Percentiles rank a stretch among this genome's conserved stretches.
These are phyloP conservation scores for Trichoderma hamatum DNA, from an alignment of 2,329 filamentous ascomycete species.

Conservation along the genomic window DNA sequence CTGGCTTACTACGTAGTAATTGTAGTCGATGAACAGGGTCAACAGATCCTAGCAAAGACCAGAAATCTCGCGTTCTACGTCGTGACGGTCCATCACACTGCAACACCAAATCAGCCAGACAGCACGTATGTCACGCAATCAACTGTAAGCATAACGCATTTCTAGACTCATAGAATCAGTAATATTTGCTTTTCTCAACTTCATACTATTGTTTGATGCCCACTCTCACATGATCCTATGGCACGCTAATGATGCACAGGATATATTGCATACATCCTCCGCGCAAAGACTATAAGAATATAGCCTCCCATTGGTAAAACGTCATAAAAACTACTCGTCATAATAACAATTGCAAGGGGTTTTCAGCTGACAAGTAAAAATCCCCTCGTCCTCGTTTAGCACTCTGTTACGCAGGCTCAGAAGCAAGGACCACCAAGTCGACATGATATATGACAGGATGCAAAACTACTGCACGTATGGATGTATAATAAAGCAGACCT, in stretches of 20 bases:
- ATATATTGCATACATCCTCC: not conserved
- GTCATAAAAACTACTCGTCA: not conserved
- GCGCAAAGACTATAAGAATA: not conserved
- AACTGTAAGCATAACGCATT: too few species aligned
- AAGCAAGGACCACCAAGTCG: not conserved
- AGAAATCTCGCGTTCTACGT: not conserved
- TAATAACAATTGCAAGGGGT: not conserved
- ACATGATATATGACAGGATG: slow-evolving; percentile 7
- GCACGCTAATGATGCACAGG: not conserved
- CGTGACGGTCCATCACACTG: not conserved
- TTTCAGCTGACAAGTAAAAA: not conserved
- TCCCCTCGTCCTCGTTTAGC: not conserved
- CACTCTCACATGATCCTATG: not conserved
- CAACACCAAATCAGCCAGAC: not conserved
- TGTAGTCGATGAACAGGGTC: not conserved
- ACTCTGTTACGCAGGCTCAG: not conserved
- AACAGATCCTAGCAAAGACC: not conserved
- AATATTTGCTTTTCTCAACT: too few species aligned
- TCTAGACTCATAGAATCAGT: not conserved
- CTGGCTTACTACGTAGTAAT: too few species aligned
- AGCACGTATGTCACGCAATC: not conserved
- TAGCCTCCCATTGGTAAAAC: not conserved
- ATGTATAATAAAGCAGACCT: not conserved
- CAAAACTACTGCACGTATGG: not conserved
- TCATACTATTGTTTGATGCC: too few species aligned